Conservation (phyloP, 2,329 filamentous ascomycete genomes). For the Dichotomopilus funicola region DNA sequence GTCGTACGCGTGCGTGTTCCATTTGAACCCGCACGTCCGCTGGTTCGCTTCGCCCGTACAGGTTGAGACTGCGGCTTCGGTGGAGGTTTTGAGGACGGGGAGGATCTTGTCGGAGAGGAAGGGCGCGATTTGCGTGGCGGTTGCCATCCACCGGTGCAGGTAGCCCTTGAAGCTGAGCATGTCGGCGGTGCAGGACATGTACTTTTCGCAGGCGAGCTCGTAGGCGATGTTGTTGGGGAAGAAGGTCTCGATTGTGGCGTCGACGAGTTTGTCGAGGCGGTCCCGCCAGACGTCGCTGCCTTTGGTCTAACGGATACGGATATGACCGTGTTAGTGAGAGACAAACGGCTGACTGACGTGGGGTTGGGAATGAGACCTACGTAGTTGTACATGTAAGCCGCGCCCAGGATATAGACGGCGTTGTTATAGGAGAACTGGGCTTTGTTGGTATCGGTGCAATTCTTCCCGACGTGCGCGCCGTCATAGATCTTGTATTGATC, state of each 20-base stretch:
- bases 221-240: constrained; percentile 55
- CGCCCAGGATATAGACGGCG: constrained; percentile 54
- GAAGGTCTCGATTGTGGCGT: constrained; percentile 41
- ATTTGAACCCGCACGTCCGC: constrained; percentile 59
- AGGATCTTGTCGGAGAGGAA: constrained; percentile 47
- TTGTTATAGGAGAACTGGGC: constrained; percentile 62
- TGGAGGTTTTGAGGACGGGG: constrained; percentile 50
- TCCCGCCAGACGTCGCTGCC: constrained; percentile 48
- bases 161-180: constrained; percentile 68
- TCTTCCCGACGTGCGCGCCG: constrained; percentile 48
- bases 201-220: constrained; percentile 59
- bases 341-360: background rate
- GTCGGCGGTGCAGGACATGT: constrained; percentile 58
- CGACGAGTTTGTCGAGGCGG: constrained; percentile 48
- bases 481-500: constrained; percentile 53
- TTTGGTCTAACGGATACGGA: constrained; percentile 36
- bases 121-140: constrained; percentile 54
- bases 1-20: constrained; percentile 47
- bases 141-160: constrained; percentile 57
- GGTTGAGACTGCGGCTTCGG: constrained; percentile 53
- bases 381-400: constrained; percentile 62
- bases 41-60: constrained; percentile 54
- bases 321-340: constrained; percentile 1
- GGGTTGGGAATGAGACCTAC: constrained; percentile 30
- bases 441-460: constrained; percentile 54